Base-by-base conservation (phyloP, 139 green algal genomes). In the Eudorina sp. region DNA sequence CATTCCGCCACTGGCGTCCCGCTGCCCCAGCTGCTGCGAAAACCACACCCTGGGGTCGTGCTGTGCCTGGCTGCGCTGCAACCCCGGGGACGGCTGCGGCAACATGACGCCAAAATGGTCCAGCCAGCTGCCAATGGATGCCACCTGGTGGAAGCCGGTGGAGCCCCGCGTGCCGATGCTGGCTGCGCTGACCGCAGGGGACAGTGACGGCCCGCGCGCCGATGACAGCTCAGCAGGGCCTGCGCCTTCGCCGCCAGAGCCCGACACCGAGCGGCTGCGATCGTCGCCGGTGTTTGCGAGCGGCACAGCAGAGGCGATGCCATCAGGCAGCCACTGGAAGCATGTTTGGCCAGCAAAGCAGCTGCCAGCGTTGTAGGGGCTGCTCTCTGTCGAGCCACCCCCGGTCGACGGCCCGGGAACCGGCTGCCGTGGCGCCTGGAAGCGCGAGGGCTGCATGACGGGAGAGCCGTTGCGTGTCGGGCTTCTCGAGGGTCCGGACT, bases 91-190 rank as follows among this genome's bases (percentile, higher is more conserved):
- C 1, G 62, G 64, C 23, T 66, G 45, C 23, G 64, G 27, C 16
- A 87, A 23, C 29, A 68, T 66, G 1, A 43, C 31, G 5, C 80
- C 80, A 13, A 86, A 23, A 34, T 53, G 45, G 62, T 87, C 64
- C 62, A 87, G 81, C 81, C 81, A 87, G 45, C 34, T 45, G 45
- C 81, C 64, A 25, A 87, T 87, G 19, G 62, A 79, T 7, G 45
- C 81, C 0, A 87, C 81, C 29, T 86, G 80, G 45, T 75, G 58
- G 11, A 77, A 31, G 55, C 51, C 53, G 51, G 9, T 55, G 70
- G 70, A 79, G 40, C 23, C 38, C 21, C 62, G 62, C 19, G 62
- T 40, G 62, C 62, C 31, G 62, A 38, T 38, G 62, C 62, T 72
- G 62, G 62, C 62, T 34, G 21, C 62, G 31, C 62, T 72, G 27